Base-by-base conservation (phyloP, 495 filamentous ascomycete species). In the Podospora pseudopauciseta region DNA sequence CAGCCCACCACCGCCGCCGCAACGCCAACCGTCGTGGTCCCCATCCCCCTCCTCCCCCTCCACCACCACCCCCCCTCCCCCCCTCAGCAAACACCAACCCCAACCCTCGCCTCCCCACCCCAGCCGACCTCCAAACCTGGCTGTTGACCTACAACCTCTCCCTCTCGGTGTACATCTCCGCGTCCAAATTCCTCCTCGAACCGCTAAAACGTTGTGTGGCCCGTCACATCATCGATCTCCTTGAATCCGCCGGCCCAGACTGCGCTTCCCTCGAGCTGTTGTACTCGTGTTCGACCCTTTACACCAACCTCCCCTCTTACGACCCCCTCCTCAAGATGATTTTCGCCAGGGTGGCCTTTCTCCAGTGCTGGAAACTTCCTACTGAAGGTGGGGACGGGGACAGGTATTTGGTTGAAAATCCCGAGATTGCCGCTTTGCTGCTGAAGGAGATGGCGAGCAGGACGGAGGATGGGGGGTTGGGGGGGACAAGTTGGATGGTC, bases 81-180 rank as follows among this genome's bases (percentile, higher is more conserved):
- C 58, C 67, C 5, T 53, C 63, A 7, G 5, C 39, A 4, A 53
- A 16, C 18, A 57, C 60, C 7, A 49, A 62, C 5, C 70, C 69
- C 60, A 70, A 64, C 56, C 67, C 74, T 18, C 76, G 80, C 63
- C 80, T 83, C 71, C 65, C 73, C 4, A 71, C 74, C 20, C 19
- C 49, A 20, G 78, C 80, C 66, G 80, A 84, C 70, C 64, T 82
- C 30, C 78, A 72, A 13, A 81, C 81, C 5, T 84, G 81, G 81
- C 75, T 79, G 4, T 68, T 83, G n/a, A 69, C 79, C 0, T 84
- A 81, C 70, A 74, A 78, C 65, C 78, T 82, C 34, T 76, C 78
- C 68, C 62, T 84, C 16, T 79, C 80, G 59, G 80, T 82, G 0
- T 83, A 84, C 73, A 79, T 84, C 64, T 74, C 80, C 28, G 81